Conservation (phyloP, 2,329 filamentous ascomycete species). For the Pyrenophora tritici-repentis region DNA sequence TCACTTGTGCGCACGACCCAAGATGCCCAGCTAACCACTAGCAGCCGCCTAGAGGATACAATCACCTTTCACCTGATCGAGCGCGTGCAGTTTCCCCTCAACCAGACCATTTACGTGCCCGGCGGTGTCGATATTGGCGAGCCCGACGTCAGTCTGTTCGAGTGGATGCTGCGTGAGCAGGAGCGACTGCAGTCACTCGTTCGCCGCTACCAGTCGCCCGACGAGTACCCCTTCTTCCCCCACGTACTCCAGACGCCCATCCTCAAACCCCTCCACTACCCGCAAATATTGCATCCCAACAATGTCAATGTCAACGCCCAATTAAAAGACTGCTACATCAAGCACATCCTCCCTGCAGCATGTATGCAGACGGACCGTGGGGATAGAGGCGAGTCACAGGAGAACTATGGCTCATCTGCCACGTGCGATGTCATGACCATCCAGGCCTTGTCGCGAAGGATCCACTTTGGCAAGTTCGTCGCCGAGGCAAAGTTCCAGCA, state of each 20-base stretch:
- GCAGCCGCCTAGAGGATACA: conserved; percentile 92
- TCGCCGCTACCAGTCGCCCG: conserved; percentile 91
- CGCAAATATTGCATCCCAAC: conserved; percentile 84
- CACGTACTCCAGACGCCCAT: conserved; percentile 77
- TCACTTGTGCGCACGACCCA: conserved; percentile 27
- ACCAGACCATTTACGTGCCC: conserved; percentile 81
- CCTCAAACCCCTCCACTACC: conserved; percentile 86
- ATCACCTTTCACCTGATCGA: conserved; percentile 98
- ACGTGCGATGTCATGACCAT: conserved; percentile 89
- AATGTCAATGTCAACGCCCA: conserved; percentile 86
- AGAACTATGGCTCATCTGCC: conserved; percentile 93
- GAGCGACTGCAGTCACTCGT: conserved; percentile 91
- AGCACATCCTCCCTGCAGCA: conserved; percentile 79
- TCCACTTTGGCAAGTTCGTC: conserved; percentile 98
- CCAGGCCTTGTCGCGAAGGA: conserved; percentile 85
- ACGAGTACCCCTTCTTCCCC: conserved; percentile 98
- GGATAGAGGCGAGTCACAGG: conserved; percentile 82
- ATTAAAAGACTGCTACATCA: conserved; percentile 84
- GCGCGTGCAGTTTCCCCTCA: conserved; percentile 94
- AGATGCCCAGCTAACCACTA: conserved; percentile 17
- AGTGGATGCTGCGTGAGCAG: conserved; percentile 91
- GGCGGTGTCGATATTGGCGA: conserved; percentile 80
- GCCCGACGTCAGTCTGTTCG: conserved; percentile 78
- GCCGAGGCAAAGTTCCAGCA: conserved; percentile 92
- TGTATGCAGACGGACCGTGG: conserved; percentile 77